Percentiles rank a stretch among this genome's conserved stretches.
Evolutionary conservation across 768 basidiomycete species (phyloP).

Genomic region (Mycena epipterygia): DNA sequence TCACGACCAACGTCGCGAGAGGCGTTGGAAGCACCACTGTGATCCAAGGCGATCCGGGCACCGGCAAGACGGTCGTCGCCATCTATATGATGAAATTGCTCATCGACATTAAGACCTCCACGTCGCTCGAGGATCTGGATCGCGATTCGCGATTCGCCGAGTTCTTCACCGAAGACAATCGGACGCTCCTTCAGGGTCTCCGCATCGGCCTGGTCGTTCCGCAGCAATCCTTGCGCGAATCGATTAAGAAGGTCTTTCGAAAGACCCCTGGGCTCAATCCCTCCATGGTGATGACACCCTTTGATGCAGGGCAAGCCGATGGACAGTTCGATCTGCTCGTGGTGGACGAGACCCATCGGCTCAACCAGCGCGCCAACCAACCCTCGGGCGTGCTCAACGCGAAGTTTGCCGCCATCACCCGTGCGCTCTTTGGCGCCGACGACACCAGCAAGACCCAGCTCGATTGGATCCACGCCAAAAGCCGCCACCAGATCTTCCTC

Average conservation of each 20-base stretch:
- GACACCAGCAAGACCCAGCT: conserved; percentile 29
- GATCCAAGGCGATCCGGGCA: conserved; percentile 28
- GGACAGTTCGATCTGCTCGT: conserved; percentile 29
- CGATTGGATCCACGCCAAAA: conserved; percentile 30
- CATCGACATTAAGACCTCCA: conserved; percentile 25
- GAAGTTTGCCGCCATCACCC: conserved; percentile 22
- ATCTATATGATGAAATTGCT: conserved; percentile 32
- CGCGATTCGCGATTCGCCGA: conserved; percentile 27
- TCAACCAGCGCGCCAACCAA: conserved; percentile 29
- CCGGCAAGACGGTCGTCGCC: conserved; percentile 28
- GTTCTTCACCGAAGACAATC: conserved; percentile 30
- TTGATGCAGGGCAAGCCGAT: conserved; percentile 22
- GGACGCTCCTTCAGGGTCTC: conserved; percentile 27
- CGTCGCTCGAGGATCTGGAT: conserved; percentile 27
- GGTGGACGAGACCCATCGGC: conserved; percentile 30
- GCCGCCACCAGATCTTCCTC: conserved; percentile 30
- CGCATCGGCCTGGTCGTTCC: conserved; percentile 29
- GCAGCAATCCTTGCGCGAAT: conserved; percentile 30
- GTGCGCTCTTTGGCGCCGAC: conserved; percentile 29
- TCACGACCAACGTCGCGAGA: conserved; percentile 22
- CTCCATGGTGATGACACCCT: conserved; percentile 29
- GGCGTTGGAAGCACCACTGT: conserved; percentile 28
- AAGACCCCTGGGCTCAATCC: conserved; percentile 29
- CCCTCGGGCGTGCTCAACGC: conserved; percentile 26
- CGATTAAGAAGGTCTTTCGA: conserved; percentile 29